phyloP scores from a whole-genome alignment of 2,329 filamentous ascomycete species.

The Botrytis byssoidea region DNA sequence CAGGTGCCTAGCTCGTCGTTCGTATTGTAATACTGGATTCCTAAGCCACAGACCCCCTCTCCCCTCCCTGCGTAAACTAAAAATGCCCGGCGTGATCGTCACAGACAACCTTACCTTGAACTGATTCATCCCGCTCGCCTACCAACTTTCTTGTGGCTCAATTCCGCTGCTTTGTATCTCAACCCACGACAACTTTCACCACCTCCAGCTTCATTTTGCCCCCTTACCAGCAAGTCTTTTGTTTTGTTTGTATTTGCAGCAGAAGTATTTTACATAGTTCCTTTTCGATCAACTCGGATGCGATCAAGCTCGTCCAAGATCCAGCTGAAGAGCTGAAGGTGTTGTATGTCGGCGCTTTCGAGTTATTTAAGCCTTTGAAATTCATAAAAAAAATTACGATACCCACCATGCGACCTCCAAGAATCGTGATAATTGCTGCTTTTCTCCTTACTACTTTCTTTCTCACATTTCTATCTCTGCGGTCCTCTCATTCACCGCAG shows the following conservation, averaged over 20 bases:
- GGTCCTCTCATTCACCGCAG: conserved; percentile 33
- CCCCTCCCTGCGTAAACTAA: neutral
- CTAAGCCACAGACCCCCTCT: neutral
- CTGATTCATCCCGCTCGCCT: conserved; percentile 16
- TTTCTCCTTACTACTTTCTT: conserved; percentile 37
- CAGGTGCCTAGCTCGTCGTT: neutral
- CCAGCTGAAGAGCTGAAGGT: conserved; percentile 21
- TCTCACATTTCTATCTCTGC: conserved; percentile 37
- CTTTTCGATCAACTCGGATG: conserved; percentile 9
- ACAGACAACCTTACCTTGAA: neutral
- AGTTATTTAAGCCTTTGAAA: conserved; percentile 10
- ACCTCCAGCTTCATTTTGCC: neutral
- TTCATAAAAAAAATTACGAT: conserved; percentile 21
- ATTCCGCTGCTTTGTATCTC: neutral
- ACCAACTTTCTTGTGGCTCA: conserved; percentile 8
- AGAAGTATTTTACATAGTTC: neutral
- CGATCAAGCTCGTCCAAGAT: conserved; percentile 14
- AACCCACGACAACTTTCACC: conserved; percentile 10
- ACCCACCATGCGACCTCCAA: conserved; percentile 39
- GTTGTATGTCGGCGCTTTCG: conserved; percentile 10
- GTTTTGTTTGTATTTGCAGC: conserved; percentile 10
- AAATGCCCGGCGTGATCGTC: conserved; percentile 1
- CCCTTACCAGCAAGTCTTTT: neutral
- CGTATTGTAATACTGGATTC: neutral
- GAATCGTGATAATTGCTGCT: conserved; percentile 37